phyloP scores from a whole-genome alignment of 305 asterid genomes.

The Fraxinus velutina region DNA sequence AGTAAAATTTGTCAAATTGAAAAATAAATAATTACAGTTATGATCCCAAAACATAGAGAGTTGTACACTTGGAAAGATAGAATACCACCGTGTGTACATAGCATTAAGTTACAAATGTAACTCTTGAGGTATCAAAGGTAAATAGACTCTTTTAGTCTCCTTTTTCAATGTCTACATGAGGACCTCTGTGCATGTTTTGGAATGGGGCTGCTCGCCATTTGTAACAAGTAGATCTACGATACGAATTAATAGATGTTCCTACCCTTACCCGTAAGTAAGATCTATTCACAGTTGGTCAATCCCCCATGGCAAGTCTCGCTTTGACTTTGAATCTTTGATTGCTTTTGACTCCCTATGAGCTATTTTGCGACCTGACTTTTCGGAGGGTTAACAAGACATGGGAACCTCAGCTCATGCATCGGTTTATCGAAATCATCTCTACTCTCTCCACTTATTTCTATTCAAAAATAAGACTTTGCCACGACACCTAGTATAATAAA shows the following conservation, averaged over 20 bases:
- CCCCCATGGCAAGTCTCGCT: neutral
- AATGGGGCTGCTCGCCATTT: too few species aligned
- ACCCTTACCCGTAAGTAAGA: too few species aligned
- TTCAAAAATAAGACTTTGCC: neutral
- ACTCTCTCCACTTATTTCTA: neutral
- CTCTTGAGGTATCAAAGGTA: neutral
- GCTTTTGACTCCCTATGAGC: neutral
- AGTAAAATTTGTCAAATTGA: too few species aligned
- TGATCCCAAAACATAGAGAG: neutral
- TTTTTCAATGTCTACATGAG: too few species aligned
- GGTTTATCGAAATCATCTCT: neutral
- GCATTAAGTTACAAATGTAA: too few species aligned
- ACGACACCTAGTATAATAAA: too few species aligned
- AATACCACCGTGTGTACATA: neutral
- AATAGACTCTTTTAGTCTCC: neutral
- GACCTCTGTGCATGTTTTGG: too few species aligned
- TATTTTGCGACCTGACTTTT: neutral
- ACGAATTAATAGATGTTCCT: too few species aligned
- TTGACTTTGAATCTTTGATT: neutral
- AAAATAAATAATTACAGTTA: neutral
- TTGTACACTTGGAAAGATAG: neutral
- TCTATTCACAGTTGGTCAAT: too few species aligned
- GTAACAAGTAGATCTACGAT: too few species aligned
- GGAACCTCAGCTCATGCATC: neutral
- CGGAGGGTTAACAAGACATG: neutral